These are phyloP conservation scores for Aspergillus amoenus DNA, from an alignment of 2,329 filamentous ascomycete species.

Conservation along the genomic window DNA sequence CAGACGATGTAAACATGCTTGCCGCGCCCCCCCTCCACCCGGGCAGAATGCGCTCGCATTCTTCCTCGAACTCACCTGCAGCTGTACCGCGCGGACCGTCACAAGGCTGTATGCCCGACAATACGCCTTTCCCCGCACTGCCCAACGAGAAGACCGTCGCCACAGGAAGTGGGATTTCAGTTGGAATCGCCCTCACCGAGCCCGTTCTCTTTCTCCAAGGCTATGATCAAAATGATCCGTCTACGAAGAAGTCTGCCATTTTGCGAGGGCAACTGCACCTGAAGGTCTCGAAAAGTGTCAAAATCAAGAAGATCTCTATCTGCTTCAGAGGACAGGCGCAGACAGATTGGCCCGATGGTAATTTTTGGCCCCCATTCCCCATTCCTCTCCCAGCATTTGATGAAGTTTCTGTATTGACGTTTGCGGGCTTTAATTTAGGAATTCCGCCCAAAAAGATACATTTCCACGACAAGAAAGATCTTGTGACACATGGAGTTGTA, in stretches of 20 bases:
- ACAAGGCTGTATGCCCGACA: constrained; percentile 26
- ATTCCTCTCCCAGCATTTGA: background rate
- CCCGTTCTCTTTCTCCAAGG: constrained; percentile 51
- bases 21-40: constrained; percentile 18
- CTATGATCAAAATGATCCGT: constrained; percentile 49
- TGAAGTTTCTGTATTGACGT: background rate
- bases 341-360: constrained; percentile 93
- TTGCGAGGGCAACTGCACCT: constrained; percentile 81
- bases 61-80: constrained; percentile 29
- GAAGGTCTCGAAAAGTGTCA: constrained; percentile 81
- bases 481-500: constrained; percentile 84
- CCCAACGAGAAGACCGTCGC: constrained; percentile 49
- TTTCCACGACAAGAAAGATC: constrained; percentile 76
- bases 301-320: constrained; percentile 86
- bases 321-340: constrained; percentile 81
- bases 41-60: constrained; percentile 29
- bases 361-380: background rate
- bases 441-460: constrained; percentile 86
- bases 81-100: constrained; percentile 21
- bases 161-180: constrained; percentile 49
- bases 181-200: constrained; percentile 49
- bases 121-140: constrained; percentile 34
- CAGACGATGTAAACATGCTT: constrained; percentile 35
- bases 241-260: constrained; percentile 71
- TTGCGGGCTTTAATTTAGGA: constrained; percentile 45